Conservation (phyloP, 1,284 basidiomycete species). For the Sanguinoderma infundibulare region DNA sequence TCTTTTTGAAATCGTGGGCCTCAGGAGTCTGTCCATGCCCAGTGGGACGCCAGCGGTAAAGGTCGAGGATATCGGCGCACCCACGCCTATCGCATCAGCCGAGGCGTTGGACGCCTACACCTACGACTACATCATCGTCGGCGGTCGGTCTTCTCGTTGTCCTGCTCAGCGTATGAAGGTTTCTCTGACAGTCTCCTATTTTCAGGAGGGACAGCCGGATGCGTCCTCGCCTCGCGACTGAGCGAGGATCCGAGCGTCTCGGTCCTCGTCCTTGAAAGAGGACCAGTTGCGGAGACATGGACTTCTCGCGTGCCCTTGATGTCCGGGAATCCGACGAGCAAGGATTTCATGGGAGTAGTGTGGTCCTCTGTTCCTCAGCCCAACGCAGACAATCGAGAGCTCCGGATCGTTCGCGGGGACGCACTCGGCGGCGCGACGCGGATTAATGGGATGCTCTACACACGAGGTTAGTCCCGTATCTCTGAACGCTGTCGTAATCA, state of each 20-base stretch:
- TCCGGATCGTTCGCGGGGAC: constrained; percentile 44
- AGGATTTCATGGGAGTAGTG: constrained; percentile 24
- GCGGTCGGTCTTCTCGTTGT: constrained; percentile 11
- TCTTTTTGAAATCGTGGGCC: too few relatives aligned
- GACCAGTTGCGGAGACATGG: constrained; percentile 39
- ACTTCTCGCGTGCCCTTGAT: constrained; percentile 40
- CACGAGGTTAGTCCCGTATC: constrained; percentile 30
- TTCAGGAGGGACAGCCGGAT: constrained; percentile 40
- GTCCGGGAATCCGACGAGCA: constrained; percentile 33
- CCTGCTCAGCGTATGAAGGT: not conserved
- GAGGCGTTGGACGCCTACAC: not conserved
- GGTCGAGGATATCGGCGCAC: constrained; percentile 5
- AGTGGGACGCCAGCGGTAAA: not conserved
- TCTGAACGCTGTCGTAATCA: too few relatives aligned
- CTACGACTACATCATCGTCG: constrained; percentile 31
- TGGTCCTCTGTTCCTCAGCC: constrained; percentile 30
- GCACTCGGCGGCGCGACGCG: constrained; percentile 47
- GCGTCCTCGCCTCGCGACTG: constrained; percentile 40
- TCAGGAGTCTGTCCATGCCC: too few relatives aligned
- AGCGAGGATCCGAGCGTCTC: constrained; percentile 30
- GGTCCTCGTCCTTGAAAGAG: constrained; percentile 41
- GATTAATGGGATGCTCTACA: constrained; percentile 48
- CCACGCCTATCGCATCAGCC: not conserved
- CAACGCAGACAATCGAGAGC: constrained; percentile 26
- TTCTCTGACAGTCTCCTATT: not conserved